Evolutionary conservation across 495 filamentous ascomycete species (phyloP).

Genomic region (Trypethelium eluteriae): DNA sequence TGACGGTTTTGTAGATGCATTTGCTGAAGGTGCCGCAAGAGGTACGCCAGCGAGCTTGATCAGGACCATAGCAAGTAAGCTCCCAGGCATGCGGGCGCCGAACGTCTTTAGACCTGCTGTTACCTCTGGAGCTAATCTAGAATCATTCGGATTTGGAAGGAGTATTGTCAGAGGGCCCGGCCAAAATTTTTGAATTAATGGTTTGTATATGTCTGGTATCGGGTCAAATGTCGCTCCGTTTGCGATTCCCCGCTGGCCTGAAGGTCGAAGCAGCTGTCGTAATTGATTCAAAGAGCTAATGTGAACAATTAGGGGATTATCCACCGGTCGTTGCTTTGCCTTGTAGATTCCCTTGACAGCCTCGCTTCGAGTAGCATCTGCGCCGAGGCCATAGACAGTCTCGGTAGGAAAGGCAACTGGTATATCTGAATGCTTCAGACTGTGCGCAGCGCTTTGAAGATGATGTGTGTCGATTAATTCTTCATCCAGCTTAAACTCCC

Average conservation of each 20-base stretch:
- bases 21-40: conserved; percentile 90
- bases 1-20: conserved; percentile 83
- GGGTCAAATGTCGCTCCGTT: conserved; percentile 25
- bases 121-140: conserved; percentile 72
- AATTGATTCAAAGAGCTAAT: conserved; percentile 76
- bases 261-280: conserved; percentile 48
- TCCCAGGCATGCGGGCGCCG: conserved; percentile 81
- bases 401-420: conserved; percentile 97
- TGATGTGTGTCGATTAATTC: conserved; percentile 20
- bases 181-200: conserved; percentile 82
- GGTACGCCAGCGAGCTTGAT: conserved; percentile 69
- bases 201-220: conserved; percentile 75
- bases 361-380: conserved; percentile 75
- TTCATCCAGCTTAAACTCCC: conserved; percentile 18
- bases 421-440: conserved; percentile 53
- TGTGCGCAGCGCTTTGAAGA: conserved; percentile 49
- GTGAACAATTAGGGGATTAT: conserved; percentile 95
- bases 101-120: conserved; percentile 78
- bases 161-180: conserved; percentile 91
- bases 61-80: conserved; percentile 73
- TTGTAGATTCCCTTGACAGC: conserved; percentile 89
- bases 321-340: conserved; percentile 80
- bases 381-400: conserved; percentile 93
- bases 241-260: not conserved
- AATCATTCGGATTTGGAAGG: conserved; percentile 63